Conservation (phyloP, 495 filamentous ascomycete species). For the Neurospora tetraspora region DNA sequence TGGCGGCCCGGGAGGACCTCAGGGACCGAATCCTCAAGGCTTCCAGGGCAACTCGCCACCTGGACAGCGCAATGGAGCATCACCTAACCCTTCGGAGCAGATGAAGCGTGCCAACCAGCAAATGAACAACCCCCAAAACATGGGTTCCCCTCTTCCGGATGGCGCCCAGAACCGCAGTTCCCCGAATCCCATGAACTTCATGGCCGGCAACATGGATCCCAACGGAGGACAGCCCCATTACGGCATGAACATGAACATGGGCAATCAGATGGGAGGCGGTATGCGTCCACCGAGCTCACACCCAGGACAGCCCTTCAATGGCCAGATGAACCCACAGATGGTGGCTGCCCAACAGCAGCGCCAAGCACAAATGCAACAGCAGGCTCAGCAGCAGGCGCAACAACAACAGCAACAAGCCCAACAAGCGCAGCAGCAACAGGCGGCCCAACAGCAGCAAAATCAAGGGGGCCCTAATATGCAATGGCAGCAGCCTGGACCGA, state of each 20-base stretch:
- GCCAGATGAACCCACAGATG: slow-evolving; percentile 49
- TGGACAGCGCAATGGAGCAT: slow-evolving; percentile 69
- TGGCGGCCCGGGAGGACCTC: slow-evolving; percentile 39
- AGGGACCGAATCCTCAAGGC: slow-evolving; percentile 40
- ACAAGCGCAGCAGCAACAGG: slow-evolving; percentile 21
- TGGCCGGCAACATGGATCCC: slow-evolving; percentile 55
- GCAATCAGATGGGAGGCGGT: slow-evolving; percentile 48
- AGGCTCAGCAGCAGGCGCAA: slow-evolving; percentile 22
- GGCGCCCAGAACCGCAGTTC: slow-evolving; percentile 67
- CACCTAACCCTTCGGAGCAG: slow-evolving; percentile 80
- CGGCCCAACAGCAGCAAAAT: slow-evolving; percentile 25
- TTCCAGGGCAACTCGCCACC: slow-evolving; percentile 71
- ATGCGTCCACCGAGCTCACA: slow-evolving; percentile 88
- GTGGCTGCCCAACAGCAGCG: slow-evolving; percentile 20
- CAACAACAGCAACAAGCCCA: slow-evolving; percentile 8
- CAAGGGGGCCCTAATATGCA: slow-evolving; percentile 31
- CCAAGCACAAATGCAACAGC: slow-evolving; percentile 20
- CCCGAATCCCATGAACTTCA: slow-evolving; percentile 71
- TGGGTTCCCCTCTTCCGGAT: slow-evolving; percentile 75
- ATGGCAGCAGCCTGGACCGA: slow-evolving; percentile 49
- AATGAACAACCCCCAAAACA: slow-evolving; percentile 59
- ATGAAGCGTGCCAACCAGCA: slow-evolving; percentile 88
- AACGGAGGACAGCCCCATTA: slow-evolving; percentile 16
- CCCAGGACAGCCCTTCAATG: slow-evolving; percentile 52
- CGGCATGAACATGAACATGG: slow-evolving; percentile 33